Evolutionary conservation across 2,329 filamentous ascomycete species (phyloP), one percentile per base, ranked within the genome.

Genomic region (Fusarium circinatum): DNA sequence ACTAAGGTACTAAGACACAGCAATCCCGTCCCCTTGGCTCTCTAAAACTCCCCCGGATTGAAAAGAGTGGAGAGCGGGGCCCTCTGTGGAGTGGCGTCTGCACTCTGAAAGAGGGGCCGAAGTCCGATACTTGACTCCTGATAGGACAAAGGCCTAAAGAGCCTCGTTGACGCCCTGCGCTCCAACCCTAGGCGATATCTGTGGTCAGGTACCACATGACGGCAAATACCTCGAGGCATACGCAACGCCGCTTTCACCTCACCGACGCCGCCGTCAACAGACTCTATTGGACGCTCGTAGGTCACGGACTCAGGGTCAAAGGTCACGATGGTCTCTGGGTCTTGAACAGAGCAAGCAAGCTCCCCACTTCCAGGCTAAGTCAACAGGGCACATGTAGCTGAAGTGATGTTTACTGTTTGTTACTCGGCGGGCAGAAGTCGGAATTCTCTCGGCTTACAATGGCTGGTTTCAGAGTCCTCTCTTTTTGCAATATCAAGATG

Each of bases 251-350:
- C 36, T 48, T 70, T 65, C 51, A 70, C 75, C 71, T 77, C 75
- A 76, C 74, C 74, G 69, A 76, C 69, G 70, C 74, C 65, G 61
- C 75, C 74, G 72, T 77, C 65, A 73, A 75, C 34, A 10, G 28
- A 42, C 54, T 57, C 51, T 59, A 70, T 70, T 70, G 66, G 66
- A 41, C 76, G 73, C 63, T 71, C 49, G 42, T 56, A 70, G 74
- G 76, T 78, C 76, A 75, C 76, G 73, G 68, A 75, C 68, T 72
- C 62, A 51, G 49, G 65, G 65, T 67, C 75, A 47, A 54, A 60
- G 74, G 75, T 77, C 75, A 77, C 75, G 75, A 75, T 68, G 73
- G 64, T 44, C 57, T 51, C 55, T 54, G 45, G 52, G 62, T 42
- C 45, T 42, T 28, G 39, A 32, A 47, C 24, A 65, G 30, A 64